A percentile compares a stretch with the other conserved stretches of the same genome.
Conservation (phyloP, 2,329 filamentous ascomycete species). For the Alternaria arbusti region DNA sequence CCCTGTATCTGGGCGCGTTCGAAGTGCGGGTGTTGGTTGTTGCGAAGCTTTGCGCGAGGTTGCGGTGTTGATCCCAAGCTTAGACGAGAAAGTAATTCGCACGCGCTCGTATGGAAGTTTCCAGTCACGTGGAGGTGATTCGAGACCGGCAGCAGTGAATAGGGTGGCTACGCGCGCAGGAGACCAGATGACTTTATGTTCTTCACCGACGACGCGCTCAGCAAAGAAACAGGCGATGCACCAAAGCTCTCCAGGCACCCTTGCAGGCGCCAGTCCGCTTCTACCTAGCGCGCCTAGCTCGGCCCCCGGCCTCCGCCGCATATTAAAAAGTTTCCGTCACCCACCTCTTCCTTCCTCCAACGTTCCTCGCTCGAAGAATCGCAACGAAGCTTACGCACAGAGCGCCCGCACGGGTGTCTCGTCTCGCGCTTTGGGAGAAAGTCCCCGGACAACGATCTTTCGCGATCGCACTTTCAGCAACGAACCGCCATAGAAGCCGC, state of each 20-base stretch:
- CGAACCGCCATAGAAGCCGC: slow-evolving; percentile 99
- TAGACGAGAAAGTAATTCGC: slow-evolving; percentile 2
- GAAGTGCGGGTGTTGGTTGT: slow-evolving; percentile 5
- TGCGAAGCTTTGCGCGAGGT: slow-evolving; percentile 34
- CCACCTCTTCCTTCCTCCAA: slow-evolving; percentile 51
- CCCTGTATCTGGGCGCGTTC: slow-evolving; percentile 8
- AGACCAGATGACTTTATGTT: slow-evolving; percentile 17
- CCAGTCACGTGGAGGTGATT: not conserved
- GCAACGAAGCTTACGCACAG: slow-evolving; percentile 98
- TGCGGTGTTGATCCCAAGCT: slow-evolving; percentile 2
- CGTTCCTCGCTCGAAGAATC: slow-evolving; percentile 99
- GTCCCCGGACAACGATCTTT: slow-evolving; percentile 89
- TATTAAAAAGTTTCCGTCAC: slow-evolving; percentile 29
- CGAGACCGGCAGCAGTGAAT: not conserved
- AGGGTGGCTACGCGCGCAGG: slow-evolving; percentile 3
- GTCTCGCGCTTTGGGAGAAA: slow-evolving; percentile 95
- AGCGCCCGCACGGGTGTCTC: slow-evolving; percentile 49
- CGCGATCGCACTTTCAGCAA: slow-evolving; percentile 76
- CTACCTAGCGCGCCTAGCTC: slow-evolving; percentile 37
- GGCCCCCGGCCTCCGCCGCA: slow-evolving; percentile 22
- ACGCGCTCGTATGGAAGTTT: slow-evolving; percentile 5
- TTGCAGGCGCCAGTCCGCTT: slow-evolving; percentile 31
- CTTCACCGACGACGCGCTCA: slow-evolving; percentile 20
- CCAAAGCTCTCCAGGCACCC: slow-evolving; percentile 37
- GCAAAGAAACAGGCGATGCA: slow-evolving; percentile 26